phyloP scores from a whole-genome alignment of 768 basidiomycete species.

The Leucocoprinus birnbaumii region DNA sequence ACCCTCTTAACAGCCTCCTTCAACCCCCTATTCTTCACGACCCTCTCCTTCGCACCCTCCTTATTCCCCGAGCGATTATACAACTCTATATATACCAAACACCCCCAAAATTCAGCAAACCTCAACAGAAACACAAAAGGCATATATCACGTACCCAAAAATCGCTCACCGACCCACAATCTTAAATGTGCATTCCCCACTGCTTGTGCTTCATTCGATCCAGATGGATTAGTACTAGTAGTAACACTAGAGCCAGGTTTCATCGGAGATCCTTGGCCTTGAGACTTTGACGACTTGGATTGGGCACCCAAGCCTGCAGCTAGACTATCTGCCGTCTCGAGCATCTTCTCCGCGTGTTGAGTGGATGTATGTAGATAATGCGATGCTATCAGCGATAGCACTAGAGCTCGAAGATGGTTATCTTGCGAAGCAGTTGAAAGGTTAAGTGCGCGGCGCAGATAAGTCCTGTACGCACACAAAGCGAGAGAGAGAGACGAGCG shows the following conservation, averaged over 20 bases:
- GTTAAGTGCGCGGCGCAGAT: constrained; percentile 57
- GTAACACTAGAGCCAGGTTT: background rate
- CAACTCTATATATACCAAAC: constrained; percentile 58
- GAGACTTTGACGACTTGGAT: constrained; percentile 16
- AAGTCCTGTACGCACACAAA: constrained; percentile 35
- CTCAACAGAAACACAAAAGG: constrained; percentile 1
- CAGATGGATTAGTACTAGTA: too few species aligned
- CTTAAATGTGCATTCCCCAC: constrained; percentile 65
- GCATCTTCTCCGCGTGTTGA: constrained; percentile 65
- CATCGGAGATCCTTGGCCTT: background rate
- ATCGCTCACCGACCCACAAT: constrained; percentile 72
- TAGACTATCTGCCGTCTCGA: constrained; percentile 66
- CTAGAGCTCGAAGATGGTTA: constrained; percentile 69
- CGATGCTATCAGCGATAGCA: constrained; percentile 64
- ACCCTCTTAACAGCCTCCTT: constrained; percentile 20
- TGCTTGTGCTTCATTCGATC: constrained; percentile 19
- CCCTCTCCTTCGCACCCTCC: constrained; percentile 43
- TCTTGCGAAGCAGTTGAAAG: constrained; percentile 58
- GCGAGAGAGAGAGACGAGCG: constrained; percentile 1
- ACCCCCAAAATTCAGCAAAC: background rate
- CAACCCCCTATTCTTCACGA: constrained; percentile 35
- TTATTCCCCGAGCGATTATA: constrained; percentile 55
- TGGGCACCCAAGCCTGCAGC: constrained; percentile 66
- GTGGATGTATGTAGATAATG: constrained; percentile 71
- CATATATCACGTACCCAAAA: constrained; percentile 45